Base-by-base conservation (phyloP, 805 yeast genomes). In the Torulaspora indica region DNA sequence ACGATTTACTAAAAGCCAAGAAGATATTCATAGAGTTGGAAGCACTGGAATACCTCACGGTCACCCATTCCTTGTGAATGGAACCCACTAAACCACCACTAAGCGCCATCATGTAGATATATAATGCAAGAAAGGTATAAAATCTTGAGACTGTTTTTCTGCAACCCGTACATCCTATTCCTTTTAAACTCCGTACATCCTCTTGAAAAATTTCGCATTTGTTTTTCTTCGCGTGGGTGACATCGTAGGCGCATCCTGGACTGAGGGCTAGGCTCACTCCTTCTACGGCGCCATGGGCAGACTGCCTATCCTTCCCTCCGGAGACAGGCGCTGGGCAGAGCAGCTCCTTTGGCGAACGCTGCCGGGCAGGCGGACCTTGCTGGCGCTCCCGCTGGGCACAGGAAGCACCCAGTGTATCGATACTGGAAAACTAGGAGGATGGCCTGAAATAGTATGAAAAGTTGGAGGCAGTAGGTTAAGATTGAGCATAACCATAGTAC, bases 1-100 rank as follows among this genome's bases (percentile, higher is more conserved):
- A 90, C 66, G 95, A 89, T 61, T 57, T 90, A 40, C 75, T 90
- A 49, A 83, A 79, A 66, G 91, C 96, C 10, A 77, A 83, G 56
- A 76, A 87, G 52, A 70, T 89, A 46, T 78, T 78, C 54, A 76
- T 89, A 47, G 96, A 88, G 65, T 69, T 77, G 54, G 70, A 70
- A 18, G 90, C 96, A 1, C 75, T 89, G 53, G 78, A 81, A 59
- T 81, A 79, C 72, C 69, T 80, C 45, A 75, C 69, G 10, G 55
- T 56, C 13, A 51, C 55, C n/a, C 58, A 61, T 50, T 38, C 52
- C 25, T 45, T 25, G 14, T 40, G 34, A 37, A 8, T 8, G 7
- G 7, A 9, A 8, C 28, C 7, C n/a, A 12, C 4, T 25, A 25
- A 4, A 12, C 22, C 22, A 20, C 22, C n/a, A 23, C 6, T 6